phyloP scores from a whole-genome alignment of 2,329 filamentous ascomycete species.

The Chrysosporium queenslandicum region DNA sequence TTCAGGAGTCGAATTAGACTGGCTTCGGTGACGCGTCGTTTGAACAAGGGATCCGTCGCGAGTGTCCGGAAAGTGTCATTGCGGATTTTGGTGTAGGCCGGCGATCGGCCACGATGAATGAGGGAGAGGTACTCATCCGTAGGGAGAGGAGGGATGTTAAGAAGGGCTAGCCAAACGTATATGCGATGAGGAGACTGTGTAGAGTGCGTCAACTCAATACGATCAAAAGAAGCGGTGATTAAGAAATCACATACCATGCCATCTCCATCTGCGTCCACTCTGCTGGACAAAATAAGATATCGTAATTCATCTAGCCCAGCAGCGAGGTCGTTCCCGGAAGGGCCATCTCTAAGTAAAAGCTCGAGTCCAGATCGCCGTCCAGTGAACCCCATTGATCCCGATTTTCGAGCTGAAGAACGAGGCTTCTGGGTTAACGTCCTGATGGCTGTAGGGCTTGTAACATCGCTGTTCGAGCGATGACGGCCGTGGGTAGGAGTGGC shows the following conservation, averaged over 20 bases:
- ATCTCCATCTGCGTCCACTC: constrained; percentile 43
- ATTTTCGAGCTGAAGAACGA: constrained; percentile 33
- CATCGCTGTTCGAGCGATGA: constrained; percentile 64
- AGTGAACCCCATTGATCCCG: constrained; percentile 34
- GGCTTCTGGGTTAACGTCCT: constrained; percentile 24
- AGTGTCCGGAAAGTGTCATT: constrained; percentile 97
- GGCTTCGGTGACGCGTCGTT: constrained; percentile 87
- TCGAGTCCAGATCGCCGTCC: constrained; percentile 52
- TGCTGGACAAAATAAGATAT: constrained; percentile 41
- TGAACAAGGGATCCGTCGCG: constrained; percentile 93
- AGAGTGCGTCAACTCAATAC: constrained; percentile 14
- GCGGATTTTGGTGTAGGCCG: constrained; percentile 92
- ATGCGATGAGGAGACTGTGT: constrained; percentile 77
- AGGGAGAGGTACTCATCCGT: constrained; percentile 84
- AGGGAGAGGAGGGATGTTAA: constrained; percentile 72
- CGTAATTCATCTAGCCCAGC: constrained; percentile 39
- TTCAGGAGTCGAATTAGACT: constrained; percentile 90
- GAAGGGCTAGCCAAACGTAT: constrained; percentile 90
- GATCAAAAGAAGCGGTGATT: neutral
- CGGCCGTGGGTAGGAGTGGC: constrained; percentile 35
- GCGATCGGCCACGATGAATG: constrained; percentile 85
- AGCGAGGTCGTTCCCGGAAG: constrained; percentile 54
- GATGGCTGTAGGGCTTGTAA: constrained; percentile 36
- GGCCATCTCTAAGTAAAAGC: constrained; percentile 68
- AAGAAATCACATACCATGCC: constrained; percentile 41